Percentiles rank a stretch among this genome's conserved stretches.
phyloP scores from a whole-genome alignment of 164 flowering plant genomes.

The Chimonanthus salicifolius region DNA sequence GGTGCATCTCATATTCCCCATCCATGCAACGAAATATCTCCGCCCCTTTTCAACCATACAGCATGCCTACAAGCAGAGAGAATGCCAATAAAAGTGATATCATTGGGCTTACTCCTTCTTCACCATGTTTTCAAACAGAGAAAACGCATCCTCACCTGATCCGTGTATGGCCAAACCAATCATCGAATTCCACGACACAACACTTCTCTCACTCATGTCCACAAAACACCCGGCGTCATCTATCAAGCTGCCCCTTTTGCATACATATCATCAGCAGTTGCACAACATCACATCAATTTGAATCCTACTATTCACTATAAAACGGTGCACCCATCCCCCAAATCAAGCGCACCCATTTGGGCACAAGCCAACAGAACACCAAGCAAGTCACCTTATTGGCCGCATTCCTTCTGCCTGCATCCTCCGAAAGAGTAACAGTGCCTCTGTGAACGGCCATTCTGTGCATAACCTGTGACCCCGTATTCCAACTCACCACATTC shows the following conservation, averaged over 20 bases:
- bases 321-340: constrained; percentile 22
- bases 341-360: constrained; percentile 17
- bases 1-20: constrained; percentile 17
- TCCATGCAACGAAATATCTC: constrained; percentile 23
- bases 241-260: constrained; percentile 42
- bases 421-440: constrained; percentile 15
- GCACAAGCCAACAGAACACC: constrained; percentile 18
- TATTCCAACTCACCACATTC: constrained; percentile 20
- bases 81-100: constrained; percentile 37
- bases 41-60: constrained; percentile 22
- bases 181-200: constrained; percentile 45
- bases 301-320: constrained; percentile 13
- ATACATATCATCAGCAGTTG: constrained; percentile 45
- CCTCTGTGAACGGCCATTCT: constrained; percentile 15
- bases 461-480: constrained; percentile 14
- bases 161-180: constrained; percentile 54
- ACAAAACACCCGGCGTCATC: constrained; percentile 31
- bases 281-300: constrained; percentile 19
- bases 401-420: constrained; percentile 19
- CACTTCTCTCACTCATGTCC: constrained; percentile 18
- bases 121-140: constrained; percentile 29
- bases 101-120: constrained; percentile 36
- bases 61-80: constrained; percentile 40
- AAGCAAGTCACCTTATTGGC: constrained; percentile 22
- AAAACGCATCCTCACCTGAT: constrained; percentile 41